Base-by-base conservation (phyloP, 768 basidiomycete species). In the Leccinum disarticulatum region DNA sequence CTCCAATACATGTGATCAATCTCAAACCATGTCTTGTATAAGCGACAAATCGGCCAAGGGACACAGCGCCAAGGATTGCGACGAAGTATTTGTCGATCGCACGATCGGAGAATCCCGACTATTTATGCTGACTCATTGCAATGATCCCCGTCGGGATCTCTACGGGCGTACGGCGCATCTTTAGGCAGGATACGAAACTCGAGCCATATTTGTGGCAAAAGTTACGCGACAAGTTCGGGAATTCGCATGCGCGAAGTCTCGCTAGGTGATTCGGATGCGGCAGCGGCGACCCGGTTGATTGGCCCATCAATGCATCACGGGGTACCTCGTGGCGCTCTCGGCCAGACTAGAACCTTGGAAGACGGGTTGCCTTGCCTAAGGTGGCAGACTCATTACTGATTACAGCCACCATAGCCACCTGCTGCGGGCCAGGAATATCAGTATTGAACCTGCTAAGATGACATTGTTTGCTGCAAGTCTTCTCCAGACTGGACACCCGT, bases 271-370 rank as follows among this genome's bases (percentile, higher is more conserved):
- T n/a, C n/a, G n/a, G n/a, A 55, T 31, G n/a, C n/a, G 10, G 25
- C 33, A 60, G 25, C 36, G 31, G 36, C 49, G 58, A 60, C 46
- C 46, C 41, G 41, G n/a, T 6, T 43, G 19, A n/a, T 46, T 46
- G 46, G 19, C 41, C 35, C 41, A 31, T 31, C 31, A 31, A 31
- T 31, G 31, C 31, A 15, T 38, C 13, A 25, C 22, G 14, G 35
- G 47, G 19, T n/a, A 28, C 33, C 51, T 41, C 52, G 60, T 56
- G 60, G 38, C 47, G 48, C 14, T 43, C 30, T 63, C 38, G 47
- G 31, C 38, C 48, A 43, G 46, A 52, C 49, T 56, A 28, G 59
- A 61, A 6, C n/a, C 35, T n/a, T 19, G 41, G 31, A 4, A 38
- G 48, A 15, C 35, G 0, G 8, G 31, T 62, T 38, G 4, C 46